phyloP scores from a whole-genome alignment of 441 rosid species.

The Metrosideros polymorpha region DNA sequence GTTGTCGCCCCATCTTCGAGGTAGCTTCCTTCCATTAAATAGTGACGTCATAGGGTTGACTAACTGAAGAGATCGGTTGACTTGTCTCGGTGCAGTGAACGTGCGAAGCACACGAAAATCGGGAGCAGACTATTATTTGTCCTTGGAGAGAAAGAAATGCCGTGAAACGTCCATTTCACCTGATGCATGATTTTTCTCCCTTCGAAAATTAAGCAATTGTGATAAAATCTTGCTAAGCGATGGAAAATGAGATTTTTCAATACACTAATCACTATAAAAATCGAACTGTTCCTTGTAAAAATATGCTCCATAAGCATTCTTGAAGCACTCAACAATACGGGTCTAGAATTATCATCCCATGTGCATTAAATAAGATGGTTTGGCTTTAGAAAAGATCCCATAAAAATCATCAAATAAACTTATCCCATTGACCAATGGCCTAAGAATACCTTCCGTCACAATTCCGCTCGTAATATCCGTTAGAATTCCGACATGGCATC shows the following conservation, averaged over 20 bases:
- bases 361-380: background rate
- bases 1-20: background rate
- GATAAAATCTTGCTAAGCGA: background rate
- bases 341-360: background rate
- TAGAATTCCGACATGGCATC: rapidly evolving
- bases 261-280: background rate
- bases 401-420: background rate
- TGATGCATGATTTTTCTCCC: background rate
- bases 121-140: background rate
- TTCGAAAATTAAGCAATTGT: background rate
- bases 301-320: background rate
- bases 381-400: background rate
- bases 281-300: background rate
- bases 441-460: background rate
- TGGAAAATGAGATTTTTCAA: background rate
- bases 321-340: rapidly evolving
- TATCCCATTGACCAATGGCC: no score
- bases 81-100: background rate
- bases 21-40: background rate
- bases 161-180: background rate
- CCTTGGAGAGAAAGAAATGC: background rate
- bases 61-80: background rate
- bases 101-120: background rate
- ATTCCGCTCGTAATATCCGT: rapidly evolving
- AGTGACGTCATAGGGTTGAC: background rate